Conservation (phyloP, 257 asterid species). For the Coffea canephora region DNA sequence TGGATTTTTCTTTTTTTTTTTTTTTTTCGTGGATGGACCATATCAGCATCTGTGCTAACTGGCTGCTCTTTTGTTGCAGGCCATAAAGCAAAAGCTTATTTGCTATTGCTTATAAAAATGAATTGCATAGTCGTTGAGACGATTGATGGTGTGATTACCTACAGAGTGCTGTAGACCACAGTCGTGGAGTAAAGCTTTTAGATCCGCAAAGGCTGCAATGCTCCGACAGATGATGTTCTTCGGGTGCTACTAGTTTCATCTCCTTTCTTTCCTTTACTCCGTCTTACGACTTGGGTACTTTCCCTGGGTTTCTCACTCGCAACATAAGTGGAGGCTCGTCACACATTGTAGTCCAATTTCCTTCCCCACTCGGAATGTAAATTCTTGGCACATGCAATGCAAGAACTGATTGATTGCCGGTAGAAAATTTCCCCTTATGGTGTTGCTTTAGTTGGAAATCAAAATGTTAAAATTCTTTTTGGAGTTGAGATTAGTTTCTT, state of each 20-base stretch:
- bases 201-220: neutral
- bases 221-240: neutral
- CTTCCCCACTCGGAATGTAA: neutral
- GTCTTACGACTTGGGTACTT: neutral
- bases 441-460: no score
- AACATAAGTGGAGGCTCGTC: neutral
- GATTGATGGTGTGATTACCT: constrained; percentile 56
- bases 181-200: neutral
- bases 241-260: neutral
- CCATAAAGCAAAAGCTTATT: constrained; percentile 70
- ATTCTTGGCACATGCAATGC: neutral
- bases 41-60: neutral
- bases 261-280: neutral
- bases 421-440: no score
- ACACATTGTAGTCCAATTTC: no score
- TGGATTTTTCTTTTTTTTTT: neutral
- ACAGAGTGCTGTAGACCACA: constrained; percentile 33
- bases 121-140: constrained; percentile 57
- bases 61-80: constrained; percentile 47
- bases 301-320: no score
- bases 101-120: constrained; percentile 65
- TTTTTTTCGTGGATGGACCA: neutral
- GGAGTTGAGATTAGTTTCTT: no score
- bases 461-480: no score
- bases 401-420: no score